These are phyloP conservation scores for Hymenoscyphus infarciens DNA, from an alignment of 2,329 filamentous ascomycete species.

Conservation along the genomic window DNA sequence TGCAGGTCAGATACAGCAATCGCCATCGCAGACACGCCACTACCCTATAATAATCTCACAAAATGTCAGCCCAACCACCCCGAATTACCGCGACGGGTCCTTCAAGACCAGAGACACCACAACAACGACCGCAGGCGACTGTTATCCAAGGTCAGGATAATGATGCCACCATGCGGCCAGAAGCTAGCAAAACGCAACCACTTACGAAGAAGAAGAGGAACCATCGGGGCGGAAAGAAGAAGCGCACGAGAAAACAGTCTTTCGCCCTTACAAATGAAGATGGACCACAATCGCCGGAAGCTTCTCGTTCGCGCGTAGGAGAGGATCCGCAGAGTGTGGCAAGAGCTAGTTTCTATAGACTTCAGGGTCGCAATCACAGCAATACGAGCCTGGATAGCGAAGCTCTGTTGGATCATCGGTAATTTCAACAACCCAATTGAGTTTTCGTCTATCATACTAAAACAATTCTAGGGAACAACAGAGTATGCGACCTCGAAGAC, in stretches of 20 bases:
- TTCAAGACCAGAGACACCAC: slow-evolving; percentile 17
- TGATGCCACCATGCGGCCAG: slow-evolving; percentile 22
- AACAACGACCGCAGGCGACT: slow-evolving; percentile 28
- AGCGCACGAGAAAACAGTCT: slow-evolving; percentile 71
- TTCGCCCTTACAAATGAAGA: slow-evolving; percentile 65
- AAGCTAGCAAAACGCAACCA: slow-evolving; percentile 10
- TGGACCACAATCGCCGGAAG: slow-evolving; percentile 36
- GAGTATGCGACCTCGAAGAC: slow-evolving; percentile 60
- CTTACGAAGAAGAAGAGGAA: slow-evolving; percentile 61
- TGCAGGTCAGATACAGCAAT: background rate
- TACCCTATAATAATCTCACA: slow-evolving; percentile 3
- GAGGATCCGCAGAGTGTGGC: slow-evolving; percentile 27
- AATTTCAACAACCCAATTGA: slow-evolving; percentile 22
- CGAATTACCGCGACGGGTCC: slow-evolving; percentile 10
- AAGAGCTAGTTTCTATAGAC: slow-evolving; percentile 45
- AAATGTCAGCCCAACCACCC: slow-evolving; percentile 11
- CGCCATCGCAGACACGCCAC: background rate
- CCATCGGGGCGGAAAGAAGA: slow-evolving; percentile 75
- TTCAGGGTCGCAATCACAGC: slow-evolving; percentile 61
- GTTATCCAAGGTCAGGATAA: slow-evolving; percentile 24
- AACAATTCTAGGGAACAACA: slow-evolving; percentile 36
- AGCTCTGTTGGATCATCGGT: slow-evolving; percentile 82
- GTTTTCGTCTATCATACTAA: slow-evolving; percentile 11
- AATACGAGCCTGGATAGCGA: slow-evolving; percentile 87
- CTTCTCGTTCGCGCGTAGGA: slow-evolving; percentile 35